Evolutionary conservation across 805 yeast genomes (phyloP), one percentile per base, ranked within the genome.

Genomic region (Hagleromyces aurorensis): DNA sequence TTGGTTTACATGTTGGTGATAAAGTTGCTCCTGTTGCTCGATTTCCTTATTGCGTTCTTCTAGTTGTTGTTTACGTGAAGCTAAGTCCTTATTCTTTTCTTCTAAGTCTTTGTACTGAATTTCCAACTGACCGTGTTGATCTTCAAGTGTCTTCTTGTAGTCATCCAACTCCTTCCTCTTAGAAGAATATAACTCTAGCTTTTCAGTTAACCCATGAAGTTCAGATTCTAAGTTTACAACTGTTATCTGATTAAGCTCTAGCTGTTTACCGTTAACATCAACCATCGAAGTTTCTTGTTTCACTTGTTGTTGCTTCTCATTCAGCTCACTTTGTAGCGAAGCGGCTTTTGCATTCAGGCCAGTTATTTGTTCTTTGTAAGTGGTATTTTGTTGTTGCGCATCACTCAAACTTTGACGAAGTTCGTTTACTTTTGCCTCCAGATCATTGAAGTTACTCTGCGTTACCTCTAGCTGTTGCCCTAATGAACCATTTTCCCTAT

Each of bases 391-490:
- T 47, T 72, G 70, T 57, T 82, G 87, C n/a, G 79, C 68, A 27
- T 69, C 71, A 32, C 78, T 83, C 25, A 78, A 63, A 12, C 69
- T 67, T 4, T 66, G 51, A 44, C 79, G 81, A 30, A 77, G 60
- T 25, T 70, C 71, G 41, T 72, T 74, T 39, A 79, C 64, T 39
- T 79, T 75, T 0, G 73, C 53, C 36, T 83, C 81, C 26, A 78
- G 67, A 4, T 81, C 75, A 52, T 82, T 79, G 46, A 71, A 70
- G 44, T 72, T 79, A 7, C 94, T 93, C 52, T 86, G 94, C 2
- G 81, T 70, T 23, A 82, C 67, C 0, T 84, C 71, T 1, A 83
- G 64, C 44, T 84, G 87, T 31, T 82, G 73, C 43, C 79, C 65
- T 41, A 86, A 61, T 22, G 72, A 67, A 33, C 77, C 85, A 5